These are phyloP conservation scores for Aethionema arabicum DNA, from an alignment of 345 rosid species.

Conservation along the genomic window DNA sequence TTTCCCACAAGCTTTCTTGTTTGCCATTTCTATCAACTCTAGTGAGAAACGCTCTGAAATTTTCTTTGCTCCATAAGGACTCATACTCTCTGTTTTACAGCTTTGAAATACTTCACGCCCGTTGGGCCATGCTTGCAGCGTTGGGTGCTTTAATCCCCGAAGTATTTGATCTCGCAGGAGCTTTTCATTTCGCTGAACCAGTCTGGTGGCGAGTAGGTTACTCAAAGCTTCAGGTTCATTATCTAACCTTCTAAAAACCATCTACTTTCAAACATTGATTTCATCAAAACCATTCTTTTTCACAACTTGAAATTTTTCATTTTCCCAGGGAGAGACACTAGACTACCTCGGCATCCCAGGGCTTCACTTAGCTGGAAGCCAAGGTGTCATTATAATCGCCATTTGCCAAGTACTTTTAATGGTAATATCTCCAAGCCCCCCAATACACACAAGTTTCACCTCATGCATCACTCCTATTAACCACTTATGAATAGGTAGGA, in stretches of 20 bases:
- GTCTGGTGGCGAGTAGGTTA: slow-evolving; percentile 98
- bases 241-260: not conserved
- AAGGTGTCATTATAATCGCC: slow-evolving; percentile 81
- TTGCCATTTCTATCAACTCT: not conserved
- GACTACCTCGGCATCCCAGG: slow-evolving; percentile 96
- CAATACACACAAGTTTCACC: slow-evolving; percentile 10
- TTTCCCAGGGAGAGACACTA: slow-evolving; percentile 77
- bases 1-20: slow-evolving; percentile 3
- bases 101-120: slow-evolving; percentile 92
- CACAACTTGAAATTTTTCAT: not conserved
- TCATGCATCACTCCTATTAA: not conserved
- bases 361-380: slow-evolving; percentile 92
- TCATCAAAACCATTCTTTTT: not conserved
- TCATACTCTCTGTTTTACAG: slow-evolving; percentile 40
- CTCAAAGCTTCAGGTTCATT: slow-evolving; percentile 74
- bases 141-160: slow-evolving; percentile 87
- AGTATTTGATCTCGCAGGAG: slow-evolving; percentile 63
- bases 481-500: slow-evolving; percentile 55
- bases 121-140: slow-evolving; percentile 98
- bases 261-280: not conserved
- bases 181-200: slow-evolving; percentile 79
- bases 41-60: not conserved
- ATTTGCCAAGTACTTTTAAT: slow-evolving; percentile 86
- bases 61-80: not conserved
- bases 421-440: slow-evolving; percentile 42